phyloP scores from a whole-genome alignment of 1,139 yeast genomes.

The Meyerozyma guilliermondii region DNA sequence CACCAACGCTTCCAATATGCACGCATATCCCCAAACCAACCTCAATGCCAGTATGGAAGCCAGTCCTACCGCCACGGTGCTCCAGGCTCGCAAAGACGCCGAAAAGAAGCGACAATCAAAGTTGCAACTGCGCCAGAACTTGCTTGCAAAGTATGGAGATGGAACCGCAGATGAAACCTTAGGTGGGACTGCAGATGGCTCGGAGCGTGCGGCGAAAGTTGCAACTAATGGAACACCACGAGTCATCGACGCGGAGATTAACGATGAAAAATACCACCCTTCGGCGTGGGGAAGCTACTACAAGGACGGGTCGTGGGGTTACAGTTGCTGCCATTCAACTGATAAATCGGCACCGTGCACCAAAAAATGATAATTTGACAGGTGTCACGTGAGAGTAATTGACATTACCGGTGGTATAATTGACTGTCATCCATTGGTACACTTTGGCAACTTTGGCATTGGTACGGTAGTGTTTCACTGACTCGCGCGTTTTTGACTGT shows the following conservation, averaged over 20 bases:
- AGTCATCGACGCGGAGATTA: not conserved
- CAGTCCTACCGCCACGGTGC: conserved; percentile 54
- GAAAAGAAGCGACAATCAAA: conserved; percentile 22
- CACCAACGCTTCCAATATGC: conserved; percentile 8
- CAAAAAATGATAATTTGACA: not conserved
- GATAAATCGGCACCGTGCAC: not conserved
- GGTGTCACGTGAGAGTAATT: not conserved
- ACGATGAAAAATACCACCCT: conserved; percentile 24
- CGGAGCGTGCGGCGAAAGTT: too few relatives aligned
- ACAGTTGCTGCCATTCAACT: conserved; percentile 36
- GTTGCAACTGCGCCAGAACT: conserved; percentile 21
- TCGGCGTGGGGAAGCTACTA: conserved; percentile 47
- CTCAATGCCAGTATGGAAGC: conserved; percentile 46
- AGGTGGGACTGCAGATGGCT: too few relatives aligned
- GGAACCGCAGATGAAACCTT: conserved; percentile 23
- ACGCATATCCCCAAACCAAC: conserved; percentile 27
- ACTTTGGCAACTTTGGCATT: too few relatives aligned
- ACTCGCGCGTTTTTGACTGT: too few relatives aligned
- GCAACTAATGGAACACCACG: too few relatives aligned
- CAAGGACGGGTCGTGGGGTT: conserved; percentile 47
- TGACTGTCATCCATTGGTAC: too few relatives aligned
- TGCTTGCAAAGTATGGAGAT: conserved; percentile 28
- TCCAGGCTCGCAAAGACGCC: conserved; percentile 37
- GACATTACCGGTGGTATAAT: too few relatives aligned
- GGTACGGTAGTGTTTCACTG: too few relatives aligned